Evolutionary conservation across 441 rosid genomes (phyloP).

Genomic region (Kokia cookei): DNA sequence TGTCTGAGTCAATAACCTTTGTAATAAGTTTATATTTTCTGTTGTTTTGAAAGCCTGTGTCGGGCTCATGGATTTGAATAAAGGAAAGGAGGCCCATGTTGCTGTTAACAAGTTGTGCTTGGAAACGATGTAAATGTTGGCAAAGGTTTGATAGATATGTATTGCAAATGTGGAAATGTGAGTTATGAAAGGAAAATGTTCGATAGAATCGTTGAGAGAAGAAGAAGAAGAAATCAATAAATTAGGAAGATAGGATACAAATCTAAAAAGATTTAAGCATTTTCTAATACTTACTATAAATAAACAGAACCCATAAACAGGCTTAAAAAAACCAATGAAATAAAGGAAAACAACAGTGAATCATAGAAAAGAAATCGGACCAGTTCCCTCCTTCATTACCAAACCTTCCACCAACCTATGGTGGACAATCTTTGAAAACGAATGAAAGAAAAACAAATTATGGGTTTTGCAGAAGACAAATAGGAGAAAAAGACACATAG

Average conservation of each 20-base stretch:
- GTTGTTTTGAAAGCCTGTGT: constrained; percentile 37
- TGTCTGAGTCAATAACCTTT: constrained; percentile 18
- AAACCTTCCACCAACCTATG: constrained; percentile 59
- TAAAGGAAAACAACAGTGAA: background rate
- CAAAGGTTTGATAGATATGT: constrained; percentile 33
- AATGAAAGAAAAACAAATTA: background rate
- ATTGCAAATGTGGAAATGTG: constrained; percentile 16
- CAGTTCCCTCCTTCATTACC: constrained; percentile 14
- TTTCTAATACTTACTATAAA: background rate
- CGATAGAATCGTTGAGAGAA: constrained; percentile 25
- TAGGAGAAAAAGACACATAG: background rate
- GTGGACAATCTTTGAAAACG: too few relatives aligned
- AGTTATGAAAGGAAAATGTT: constrained; percentile 29
- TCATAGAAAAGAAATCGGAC: constrained; percentile 15
- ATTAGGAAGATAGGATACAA: background rate
- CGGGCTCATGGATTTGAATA: constrained; percentile 33
- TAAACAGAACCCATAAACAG: background rate
- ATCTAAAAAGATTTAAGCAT: background rate
- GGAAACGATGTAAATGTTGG: constrained; percentile 22
- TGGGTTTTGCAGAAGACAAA: background rate
- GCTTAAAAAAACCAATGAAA: background rate
- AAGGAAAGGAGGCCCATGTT: constrained; percentile 36
- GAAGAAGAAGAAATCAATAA: too few relatives aligned
- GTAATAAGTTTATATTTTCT: constrained; percentile 32
- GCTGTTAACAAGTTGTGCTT: constrained; percentile 20